Base-by-base conservation (phyloP, 257 asterid genomes). In the Marsdenia floribunda region DNA sequence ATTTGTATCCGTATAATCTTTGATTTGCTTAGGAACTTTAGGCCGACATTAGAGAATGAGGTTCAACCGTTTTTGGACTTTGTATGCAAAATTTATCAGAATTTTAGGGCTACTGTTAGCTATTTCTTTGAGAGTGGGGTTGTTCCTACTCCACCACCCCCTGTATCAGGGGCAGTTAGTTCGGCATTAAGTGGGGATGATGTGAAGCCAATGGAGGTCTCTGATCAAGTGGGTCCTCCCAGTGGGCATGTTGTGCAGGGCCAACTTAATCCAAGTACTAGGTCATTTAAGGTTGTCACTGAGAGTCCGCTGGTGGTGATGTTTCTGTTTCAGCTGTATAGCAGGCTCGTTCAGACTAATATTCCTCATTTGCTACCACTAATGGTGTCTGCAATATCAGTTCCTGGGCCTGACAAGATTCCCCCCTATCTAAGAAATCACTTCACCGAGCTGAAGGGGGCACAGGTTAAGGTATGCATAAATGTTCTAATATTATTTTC, bases 221-320 rank as follows among this genome's bases (percentile, higher is more conserved):
- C 96, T 0, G 97, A 92, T 83, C 96, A 88, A 80, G 81, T 92
- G 82, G 92, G 94, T 64, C 77, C 95, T 55, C 70, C 90, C 2
- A 82, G 87, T 65, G 84, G 85, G 74, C 89, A 84, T 89, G 85
- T 73, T 77, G 91, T 76, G 21, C 73, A 89, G n/a, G 96, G 96
- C 74, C 93, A 86, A 83, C 97, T 95, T 68, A 95, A 95, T 85
- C 97, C 99, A n/a, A 95, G 97, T 80, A 86, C 97, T 4, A 88
- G 99, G 86, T 95, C 99, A 3, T 95, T 95, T 78, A 95, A 92
- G 88, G 91, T 95, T 76, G 96, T 95, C 64, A 95, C 98, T 0
- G 99, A 95, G 96, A 92, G 96, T 87, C 99, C 99, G 0, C 77
- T 95, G 87, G 98, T 92, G 76, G 98, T 95, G 80, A 95, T 95